Base-by-base conservation (phyloP, 2,329 filamentous ascomycete species). In the Xylariales sp. region DNA sequence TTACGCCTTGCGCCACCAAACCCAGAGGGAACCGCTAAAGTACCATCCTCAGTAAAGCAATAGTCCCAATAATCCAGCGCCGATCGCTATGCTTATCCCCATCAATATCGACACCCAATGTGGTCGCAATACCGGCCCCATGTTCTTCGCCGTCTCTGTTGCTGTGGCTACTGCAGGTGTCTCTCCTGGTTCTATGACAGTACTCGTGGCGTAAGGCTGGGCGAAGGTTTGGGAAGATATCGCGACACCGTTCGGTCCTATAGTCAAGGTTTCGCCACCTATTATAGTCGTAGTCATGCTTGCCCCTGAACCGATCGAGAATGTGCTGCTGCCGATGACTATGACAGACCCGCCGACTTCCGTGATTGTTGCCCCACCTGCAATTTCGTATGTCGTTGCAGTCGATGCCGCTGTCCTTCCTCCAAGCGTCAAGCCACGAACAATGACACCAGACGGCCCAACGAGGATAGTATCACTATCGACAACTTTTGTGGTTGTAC, bases 281-380 rank as follows among this genome's bases (percentile, higher is more conserved):
- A 76, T 59, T 1, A 70, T 60, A 1, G 68, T 71, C 0, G 69
- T 77, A 8, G 48, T 21, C 9, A 54, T 54, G n/a, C 55, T 55
- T 3, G 63, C 60, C 9, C 62, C 64, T 1, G 70, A 63, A 0
- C 74, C 74, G 36, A 80, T 57, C 2, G 69, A 73, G 49, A 76
- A 78, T 0, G 70, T 76, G 3, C 59, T 59, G 24, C 69, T 70
- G 25, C 64, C 60, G 36, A 83, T 61, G 20, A 80, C 65, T 1
- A 74, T 66, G 10, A 68, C 58, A 3, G 66, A 71, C 1, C 68
- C 57, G n/a, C 66, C 69, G 7, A 76, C 50, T 49, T 71, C 65
- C 12, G 71, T 74, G 39, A 78, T 61, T 3, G 74, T 76, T 12
- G 67, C 73, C 9, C 74, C 74, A 38, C 74, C 74, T 7, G 74